phyloP scores from a whole-genome alignment of 768 basidiomycete genomes.

The Clitopilus passeckerianus region DNA sequence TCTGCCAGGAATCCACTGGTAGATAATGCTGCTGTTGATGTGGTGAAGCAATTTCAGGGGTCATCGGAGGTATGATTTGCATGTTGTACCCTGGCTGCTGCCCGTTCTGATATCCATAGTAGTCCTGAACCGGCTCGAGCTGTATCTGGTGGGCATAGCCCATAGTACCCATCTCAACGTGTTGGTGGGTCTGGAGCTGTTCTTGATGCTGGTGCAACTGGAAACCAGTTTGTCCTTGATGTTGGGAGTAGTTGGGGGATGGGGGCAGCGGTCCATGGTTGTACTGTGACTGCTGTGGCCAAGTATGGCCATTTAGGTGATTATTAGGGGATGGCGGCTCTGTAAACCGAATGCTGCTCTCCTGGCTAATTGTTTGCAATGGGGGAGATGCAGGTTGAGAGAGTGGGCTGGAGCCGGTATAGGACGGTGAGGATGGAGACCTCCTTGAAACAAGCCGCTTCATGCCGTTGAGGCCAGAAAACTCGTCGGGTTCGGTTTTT shows the following conservation, averaged over 20 bases:
- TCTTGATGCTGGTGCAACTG: not conserved
- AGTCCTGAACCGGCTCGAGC: slow-evolving; percentile 24
- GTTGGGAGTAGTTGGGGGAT: slow-evolving; percentile 1
- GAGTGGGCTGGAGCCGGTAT: slow-evolving; percentile 35
- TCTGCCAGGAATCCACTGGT: slow-evolving; percentile 41
- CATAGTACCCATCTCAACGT: slow-evolving; percentile 10
- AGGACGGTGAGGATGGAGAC: slow-evolving; percentile 40
- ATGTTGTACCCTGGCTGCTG: slow-evolving; percentile 14
- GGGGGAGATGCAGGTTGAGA: slow-evolving; percentile 46
- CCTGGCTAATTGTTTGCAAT: slow-evolving; percentile 13
- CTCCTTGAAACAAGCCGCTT: slow-evolving; percentile 57
- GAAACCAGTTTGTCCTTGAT: slow-evolving; percentile 5
- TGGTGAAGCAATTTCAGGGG: slow-evolving; percentile 21
- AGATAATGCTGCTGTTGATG: slow-evolving; percentile 25
- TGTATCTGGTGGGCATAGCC: slow-evolving; percentile 15
- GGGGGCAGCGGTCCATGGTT: slow-evolving; percentile 5
- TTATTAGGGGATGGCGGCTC: slow-evolving; percentile 18
- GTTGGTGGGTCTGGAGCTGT: not conserved
- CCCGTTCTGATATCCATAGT: slow-evolving; percentile 20
- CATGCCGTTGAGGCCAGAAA: slow-evolving; percentile 58
- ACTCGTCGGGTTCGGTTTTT: slow-evolving; percentile 58
- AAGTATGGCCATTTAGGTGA: not conserved
- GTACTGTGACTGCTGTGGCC: not conserved
- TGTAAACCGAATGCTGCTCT: slow-evolving; percentile 22
- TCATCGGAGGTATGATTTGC: slow-evolving; percentile 16